Conservation (phyloP, 768 basidiomycete species). For the Lentinus tigrinus region DNA sequence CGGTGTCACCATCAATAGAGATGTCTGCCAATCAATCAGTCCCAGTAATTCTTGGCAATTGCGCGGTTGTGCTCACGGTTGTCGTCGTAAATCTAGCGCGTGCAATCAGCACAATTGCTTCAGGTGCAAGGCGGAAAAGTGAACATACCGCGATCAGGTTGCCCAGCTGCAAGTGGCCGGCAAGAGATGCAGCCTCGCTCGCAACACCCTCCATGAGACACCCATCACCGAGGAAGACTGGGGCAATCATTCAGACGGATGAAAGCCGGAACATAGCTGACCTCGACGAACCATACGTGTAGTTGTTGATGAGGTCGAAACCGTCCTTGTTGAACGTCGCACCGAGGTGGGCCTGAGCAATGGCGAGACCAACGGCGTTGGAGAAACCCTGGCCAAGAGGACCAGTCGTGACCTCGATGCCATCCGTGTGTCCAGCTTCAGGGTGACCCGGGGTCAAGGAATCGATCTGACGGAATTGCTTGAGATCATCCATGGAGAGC, state of each 20-base stretch:
- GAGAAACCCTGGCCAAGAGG: constrained; percentile 94
- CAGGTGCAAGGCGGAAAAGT: constrained; percentile 1
- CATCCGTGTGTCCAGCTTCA: constrained; percentile 69
- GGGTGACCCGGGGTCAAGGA: constrained; percentile 95
- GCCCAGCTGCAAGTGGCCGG: constrained; percentile 90
- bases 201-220: constrained; percentile 97
- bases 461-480: constrained; percentile 87
- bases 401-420: constrained; percentile 92
- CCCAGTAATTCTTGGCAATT: not conserved
- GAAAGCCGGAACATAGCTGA: no score
- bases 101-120: constrained; percentile 13
- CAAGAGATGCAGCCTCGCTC: constrained; percentile 88
- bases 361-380: constrained; percentile 91
- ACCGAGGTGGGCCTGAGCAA: constrained; percentile 87
- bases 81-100: constrained; percentile 82
- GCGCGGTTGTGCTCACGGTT: constrained; percentile 62
- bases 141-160: constrained; percentile 84
- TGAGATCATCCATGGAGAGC: constrained; percentile 88
- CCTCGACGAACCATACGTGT: constrained; percentile 69
- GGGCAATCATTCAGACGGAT: not conserved
- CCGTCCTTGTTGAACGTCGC: constrained; percentile 89
- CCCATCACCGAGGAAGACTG: constrained; percentile 91
- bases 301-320: constrained; percentile 81
- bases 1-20: constrained; percentile 94
- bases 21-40: constrained; percentile 59